Percentiles rank a stretch among this genome's conserved stretches.
These are phyloP conservation scores for Verticillium nubilum DNA, from an alignment of 2,329 filamentous ascomycete genomes.

Conservation along the genomic window DNA sequence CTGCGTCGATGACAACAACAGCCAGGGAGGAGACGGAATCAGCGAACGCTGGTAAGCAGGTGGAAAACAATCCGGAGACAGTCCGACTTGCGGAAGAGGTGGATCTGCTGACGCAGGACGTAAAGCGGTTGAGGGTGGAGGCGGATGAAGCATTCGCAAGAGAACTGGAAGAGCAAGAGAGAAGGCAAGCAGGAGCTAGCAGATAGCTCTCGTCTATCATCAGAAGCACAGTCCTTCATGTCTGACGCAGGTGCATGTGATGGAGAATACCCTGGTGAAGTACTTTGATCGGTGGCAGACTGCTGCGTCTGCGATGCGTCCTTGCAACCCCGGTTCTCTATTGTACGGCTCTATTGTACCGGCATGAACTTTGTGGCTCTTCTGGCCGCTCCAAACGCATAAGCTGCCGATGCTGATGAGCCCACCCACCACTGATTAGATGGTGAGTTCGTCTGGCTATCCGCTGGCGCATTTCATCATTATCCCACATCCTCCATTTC, in stretches of 20 bases:
- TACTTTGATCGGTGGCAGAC: background rate
- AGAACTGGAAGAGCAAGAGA: slow-evolving; percentile 29
- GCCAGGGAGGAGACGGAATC: background rate
- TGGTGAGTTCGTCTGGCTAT: too few relatives aligned
- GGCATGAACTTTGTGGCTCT: background rate
- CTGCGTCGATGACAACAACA: background rate
- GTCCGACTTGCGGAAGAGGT: slow-evolving; percentile 27
- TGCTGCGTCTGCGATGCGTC: background rate
- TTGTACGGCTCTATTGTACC: background rate
- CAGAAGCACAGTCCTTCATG: too few relatives aligned
- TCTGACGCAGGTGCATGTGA: too few relatives aligned
- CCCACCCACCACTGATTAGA: background rate
- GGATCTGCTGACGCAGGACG: slow-evolving; percentile 28
- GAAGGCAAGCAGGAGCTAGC: slow-evolving; percentile 3
- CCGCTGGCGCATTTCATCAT: too few relatives aligned
- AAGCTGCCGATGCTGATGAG: background rate
- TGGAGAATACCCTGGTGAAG: background rate
- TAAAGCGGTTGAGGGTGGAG: slow-evolving; percentile 34
- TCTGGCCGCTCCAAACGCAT: background rate
- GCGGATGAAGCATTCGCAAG: slow-evolving; percentile 42
- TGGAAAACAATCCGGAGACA: background rate
- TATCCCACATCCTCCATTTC: too few relatives aligned
- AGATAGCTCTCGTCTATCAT: background rate
- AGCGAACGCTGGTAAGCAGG: slow-evolving; percentile 1
- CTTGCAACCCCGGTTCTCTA: background rate